Base-by-base conservation (phyloP, 2,329 filamentous ascomycete genomes). In the Fusarium domesticum region DNA sequence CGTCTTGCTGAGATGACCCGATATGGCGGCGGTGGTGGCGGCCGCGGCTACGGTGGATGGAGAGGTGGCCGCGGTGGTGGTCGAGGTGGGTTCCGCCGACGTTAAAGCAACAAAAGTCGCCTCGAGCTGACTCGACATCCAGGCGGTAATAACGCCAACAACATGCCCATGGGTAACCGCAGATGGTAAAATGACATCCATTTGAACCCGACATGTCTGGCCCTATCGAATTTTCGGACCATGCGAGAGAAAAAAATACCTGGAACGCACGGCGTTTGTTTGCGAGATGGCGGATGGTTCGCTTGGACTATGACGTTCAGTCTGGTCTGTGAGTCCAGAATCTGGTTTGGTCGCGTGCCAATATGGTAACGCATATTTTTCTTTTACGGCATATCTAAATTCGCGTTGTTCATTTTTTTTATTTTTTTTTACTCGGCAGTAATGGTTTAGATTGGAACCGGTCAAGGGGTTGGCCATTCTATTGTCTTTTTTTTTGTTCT, bases 1-100 rank as follows among this genome's bases (percentile, higher is more conserved):
- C 87, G 90, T 69, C 85, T 98, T 53, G 83, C 84, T 53, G 93
- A 98, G 78, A 97, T 98, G 93, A 84, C 83, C 59, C 87, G 93
- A 69, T 97, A 91, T 67, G 83, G 89, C 57, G 89, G 90, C 53
- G 89, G 89, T 45, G 89, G 89, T 47, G 81, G 85, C 53, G 82
- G 86, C 57, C 82, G 87, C 62, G 79, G 85, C 54, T 84, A 81
- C 62, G 82, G 85, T 62, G 83, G 87, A 61, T 85, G 85, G 66
- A 79, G 85, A 61, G 82, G 85, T 57, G 79, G 85, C 58, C 76
- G 83, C 56, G 71, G 72, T 40, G 68, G 66, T 57, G 73, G 74
- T 59, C 73, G 76, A 66, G 74, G 75, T 74, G 69, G 64, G 69
- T 70, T 59, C 57, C 63, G 65, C 52, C 62, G 64, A 54, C 62